Conservation (phyloP, 1,284 basidiomycete species). For the Schizopora paradoxa region DNA sequence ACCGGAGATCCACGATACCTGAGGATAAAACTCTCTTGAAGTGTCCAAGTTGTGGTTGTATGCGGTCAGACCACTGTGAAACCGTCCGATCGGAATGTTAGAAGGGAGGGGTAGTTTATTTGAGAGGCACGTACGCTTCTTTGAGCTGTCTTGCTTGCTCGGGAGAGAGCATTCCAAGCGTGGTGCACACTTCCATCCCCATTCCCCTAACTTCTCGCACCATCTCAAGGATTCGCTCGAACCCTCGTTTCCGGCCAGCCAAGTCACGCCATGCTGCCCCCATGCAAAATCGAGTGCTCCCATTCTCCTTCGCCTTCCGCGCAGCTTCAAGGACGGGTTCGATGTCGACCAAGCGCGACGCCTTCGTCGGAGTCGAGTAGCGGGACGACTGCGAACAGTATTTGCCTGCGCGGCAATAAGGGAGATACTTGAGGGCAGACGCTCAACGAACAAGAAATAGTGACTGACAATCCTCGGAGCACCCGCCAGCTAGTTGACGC, state of each 20-base stretch:
- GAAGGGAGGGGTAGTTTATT: conserved; percentile 10
- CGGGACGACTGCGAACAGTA: conserved; percentile 97
- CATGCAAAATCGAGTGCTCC: conserved; percentile 98
- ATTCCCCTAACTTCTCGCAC: conserved; percentile 83
- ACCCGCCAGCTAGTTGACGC: conserved; percentile 72
- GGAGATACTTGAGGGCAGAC: background rate
- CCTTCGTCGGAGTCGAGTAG: conserved; percentile 86
- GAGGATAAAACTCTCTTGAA: conserved; percentile 93
- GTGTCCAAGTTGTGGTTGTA: conserved; percentile 99
- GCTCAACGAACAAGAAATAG: conserved; percentile 1
- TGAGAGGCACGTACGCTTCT: conserved; percentile 65
- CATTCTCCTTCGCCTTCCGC: conserved; percentile 90
- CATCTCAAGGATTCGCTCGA: conserved; percentile 93
- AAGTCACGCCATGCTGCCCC: conserved; percentile 99
- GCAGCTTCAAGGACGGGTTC: conserved; percentile 91
- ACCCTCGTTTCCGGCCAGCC: conserved; percentile 89
- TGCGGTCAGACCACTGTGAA: conserved; percentile 78
- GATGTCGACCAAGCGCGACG: conserved; percentile 83
- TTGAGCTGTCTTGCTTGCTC: conserved; percentile 93
- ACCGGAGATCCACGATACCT: conserved; percentile 40
- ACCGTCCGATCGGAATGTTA: conserved; percentile 4
- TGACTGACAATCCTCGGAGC: conserved; percentile 89
- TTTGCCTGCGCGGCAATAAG: conserved; percentile 63
- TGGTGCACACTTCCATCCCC: conserved; percentile 98
- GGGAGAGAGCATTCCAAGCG: conserved; percentile 91